Percentiles rank a stretch among this genome's conserved stretches.
These are phyloP conservation scores for Fonsecaea multimorphosa DNA, from an alignment of 2,329 filamentous ascomycete genomes.

Conservation along the genomic window DNA sequence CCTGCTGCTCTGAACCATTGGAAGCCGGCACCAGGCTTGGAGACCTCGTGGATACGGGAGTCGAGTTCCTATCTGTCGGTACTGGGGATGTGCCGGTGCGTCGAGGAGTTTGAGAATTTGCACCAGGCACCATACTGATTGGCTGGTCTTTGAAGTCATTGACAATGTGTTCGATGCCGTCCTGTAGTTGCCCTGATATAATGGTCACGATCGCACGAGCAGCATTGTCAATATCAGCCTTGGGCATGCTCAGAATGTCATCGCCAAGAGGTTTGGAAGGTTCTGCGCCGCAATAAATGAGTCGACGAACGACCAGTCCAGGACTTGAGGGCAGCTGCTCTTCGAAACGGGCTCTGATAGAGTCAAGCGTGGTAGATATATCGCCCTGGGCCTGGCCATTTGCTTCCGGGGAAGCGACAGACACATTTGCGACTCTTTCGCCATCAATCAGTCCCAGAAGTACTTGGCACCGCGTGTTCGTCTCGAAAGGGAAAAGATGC, in stretches of 20 bases:
- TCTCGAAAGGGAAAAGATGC: constrained; percentile 77
- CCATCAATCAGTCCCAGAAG: constrained; percentile 87
- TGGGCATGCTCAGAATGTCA: constrained; percentile 22
- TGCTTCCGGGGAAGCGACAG: constrained; percentile 27
- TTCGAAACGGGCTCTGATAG: constrained; percentile 28
- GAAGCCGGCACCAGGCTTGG: constrained; percentile 17
- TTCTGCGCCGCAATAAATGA: constrained; percentile 22
- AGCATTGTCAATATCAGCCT: constrained; percentile 17
- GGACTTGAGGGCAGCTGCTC: constrained; percentile 12
- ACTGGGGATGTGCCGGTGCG: constrained; percentile 21
- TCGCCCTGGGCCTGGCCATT: constrained; percentile 38
- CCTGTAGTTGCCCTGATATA: constrained; percentile 14
- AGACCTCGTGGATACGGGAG: constrained; percentile 20
- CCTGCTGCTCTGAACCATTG: constrained; percentile 20
- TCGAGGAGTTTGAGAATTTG: constrained; percentile 12
- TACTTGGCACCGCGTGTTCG: constrained; percentile 82
- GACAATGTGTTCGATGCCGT: constrained; percentile 8
- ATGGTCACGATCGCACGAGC: constrained; percentile 22
- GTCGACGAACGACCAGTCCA: constrained; percentile 27
- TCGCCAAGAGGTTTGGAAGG: not conserved
- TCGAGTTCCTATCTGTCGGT: constrained; percentile 15
- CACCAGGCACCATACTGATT: constrained; percentile 35
- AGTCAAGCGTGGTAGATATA: constrained; percentile 15
- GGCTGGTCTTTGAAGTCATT: constrained; percentile 30
- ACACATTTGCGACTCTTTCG: constrained; percentile 63